Evolutionary conservation across 345 rosid genomes (phyloP).

Genomic region (Populus tremula): DNA sequence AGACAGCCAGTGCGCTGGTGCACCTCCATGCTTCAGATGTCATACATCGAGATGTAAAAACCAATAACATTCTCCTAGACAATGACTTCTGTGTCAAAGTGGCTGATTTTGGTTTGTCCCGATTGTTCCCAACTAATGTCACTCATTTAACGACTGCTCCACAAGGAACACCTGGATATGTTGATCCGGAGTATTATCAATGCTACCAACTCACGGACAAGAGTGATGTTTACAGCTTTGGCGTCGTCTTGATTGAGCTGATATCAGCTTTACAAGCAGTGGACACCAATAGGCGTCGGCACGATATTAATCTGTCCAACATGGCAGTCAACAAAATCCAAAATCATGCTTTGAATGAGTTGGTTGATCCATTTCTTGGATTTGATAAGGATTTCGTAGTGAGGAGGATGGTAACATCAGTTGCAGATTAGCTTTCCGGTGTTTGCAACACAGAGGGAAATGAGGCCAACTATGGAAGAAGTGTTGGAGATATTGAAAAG

Average conservation of each 20-base stretch:
- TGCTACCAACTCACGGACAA: too few species aligned
- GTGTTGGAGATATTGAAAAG: slow-evolving; percentile 45
- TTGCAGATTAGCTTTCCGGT: slow-evolving; percentile 75
- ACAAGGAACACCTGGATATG: slow-evolving; percentile 94
- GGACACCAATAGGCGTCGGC: slow-evolving; percentile 59
- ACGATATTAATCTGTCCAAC: slow-evolving; percentile 65
- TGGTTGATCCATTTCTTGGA: slow-evolving; percentile 65
- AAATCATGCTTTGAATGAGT: slow-evolving; percentile 55
- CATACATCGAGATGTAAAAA: slow-evolving; percentile 85
- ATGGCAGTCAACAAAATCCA: slow-evolving; percentile 77
- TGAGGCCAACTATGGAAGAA: slow-evolving; percentile 80
- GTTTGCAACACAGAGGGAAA: slow-evolving; percentile 69
- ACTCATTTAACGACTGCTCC: slow-evolving; percentile 91
- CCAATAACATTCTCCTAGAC: slow-evolving; percentile 82
- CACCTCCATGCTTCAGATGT: slow-evolving; percentile 65
- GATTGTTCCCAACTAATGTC: slow-evolving; percentile 64
- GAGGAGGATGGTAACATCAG: slow-evolving; percentile 42
- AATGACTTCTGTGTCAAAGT: slow-evolving; percentile 61
- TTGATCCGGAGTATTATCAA: slow-evolving; percentile 80
- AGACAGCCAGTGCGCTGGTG: slow-evolving; percentile 67
- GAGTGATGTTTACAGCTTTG: slow-evolving; percentile 58
- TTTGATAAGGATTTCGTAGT: slow-evolving; percentile 45
- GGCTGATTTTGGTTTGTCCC: slow-evolving; percentile 87
- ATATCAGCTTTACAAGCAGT: slow-evolving; percentile 67
- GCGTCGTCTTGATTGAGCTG: slow-evolving; percentile 76